Evolutionary conservation across 2,329 filamentous ascomycete species (phyloP).

Genomic region (Microsporum audouinii): DNA sequence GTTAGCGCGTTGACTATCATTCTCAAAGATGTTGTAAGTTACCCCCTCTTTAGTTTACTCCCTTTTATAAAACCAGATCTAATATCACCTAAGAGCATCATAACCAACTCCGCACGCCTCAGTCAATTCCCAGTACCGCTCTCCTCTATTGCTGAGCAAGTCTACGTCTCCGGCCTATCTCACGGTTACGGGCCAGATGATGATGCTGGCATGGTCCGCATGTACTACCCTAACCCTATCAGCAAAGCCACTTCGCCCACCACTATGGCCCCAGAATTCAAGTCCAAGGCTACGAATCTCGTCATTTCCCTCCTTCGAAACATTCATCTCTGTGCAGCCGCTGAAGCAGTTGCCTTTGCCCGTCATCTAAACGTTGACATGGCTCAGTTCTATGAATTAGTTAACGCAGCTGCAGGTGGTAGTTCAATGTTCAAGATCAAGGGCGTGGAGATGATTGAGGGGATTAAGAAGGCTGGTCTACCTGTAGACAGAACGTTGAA

Average conservation of each 20-base stretch:
- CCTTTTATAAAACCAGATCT: background rate
- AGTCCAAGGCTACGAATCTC: constrained; percentile 29
- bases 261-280: constrained; percentile 24
- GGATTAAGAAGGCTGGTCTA: constrained; percentile 16
- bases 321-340: constrained; percentile 40
- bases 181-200: constrained; percentile 47
- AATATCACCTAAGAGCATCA: constrained; percentile 41
- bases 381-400: constrained; percentile 36
- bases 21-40: constrained; percentile 43
- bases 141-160: constrained; percentile 52
- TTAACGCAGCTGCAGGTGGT: constrained; percentile 38
- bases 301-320: constrained; percentile 35
- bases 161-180: constrained; percentile 49
- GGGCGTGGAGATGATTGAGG: constrained; percentile 29
- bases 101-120: constrained; percentile 52
- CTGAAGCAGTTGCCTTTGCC: constrained; percentile 40
- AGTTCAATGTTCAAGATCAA: constrained; percentile 35
- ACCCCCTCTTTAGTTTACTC: background rate
- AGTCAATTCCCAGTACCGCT: constrained; percentile 50
- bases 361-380: constrained; percentile 36
- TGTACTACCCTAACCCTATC: constrained; percentile 38
- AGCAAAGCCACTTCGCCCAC: constrained; percentile 25
- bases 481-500: constrained; percentile 27
- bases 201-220: constrained; percentile 45
- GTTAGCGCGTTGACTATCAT: constrained; percentile 51